Conservation (phyloP, 2,329 filamentous ascomycete species). For the Colletotrichum australisinense region DNA sequence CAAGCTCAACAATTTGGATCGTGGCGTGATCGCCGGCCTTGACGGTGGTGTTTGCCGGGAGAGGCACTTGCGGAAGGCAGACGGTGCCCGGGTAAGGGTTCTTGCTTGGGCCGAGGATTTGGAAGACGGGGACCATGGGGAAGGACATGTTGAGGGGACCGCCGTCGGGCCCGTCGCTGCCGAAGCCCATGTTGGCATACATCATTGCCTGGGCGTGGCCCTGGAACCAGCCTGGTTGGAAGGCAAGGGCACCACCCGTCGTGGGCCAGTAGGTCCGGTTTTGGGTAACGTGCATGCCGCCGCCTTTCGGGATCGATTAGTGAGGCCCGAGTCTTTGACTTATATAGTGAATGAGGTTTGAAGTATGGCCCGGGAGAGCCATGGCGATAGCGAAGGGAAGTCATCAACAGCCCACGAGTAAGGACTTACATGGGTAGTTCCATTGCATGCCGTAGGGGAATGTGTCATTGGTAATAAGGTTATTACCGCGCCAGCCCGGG, state of each 20-base stretch:
- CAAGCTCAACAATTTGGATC: constrained; percentile 87
- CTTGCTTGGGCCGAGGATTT: constrained; percentile 84
- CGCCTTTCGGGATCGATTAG: constrained; percentile 66
- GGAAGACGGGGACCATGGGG: constrained; percentile 82
- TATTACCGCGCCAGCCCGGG: constrained; percentile 89
- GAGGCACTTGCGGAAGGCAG: constrained; percentile 88
- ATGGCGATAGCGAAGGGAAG: constrained; percentile 6
- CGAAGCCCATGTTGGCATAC: constrained; percentile 92
- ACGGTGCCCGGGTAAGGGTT: constrained; percentile 88
- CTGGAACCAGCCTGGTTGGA: constrained; percentile 96
- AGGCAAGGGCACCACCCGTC: constrained; percentile 84
- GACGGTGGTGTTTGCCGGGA: constrained; percentile 78
- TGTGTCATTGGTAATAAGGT: constrained; percentile 80
- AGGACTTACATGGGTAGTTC: constrained; percentile 87
- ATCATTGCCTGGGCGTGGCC: constrained; percentile 86
- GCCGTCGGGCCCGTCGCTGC: constrained; percentile 70
- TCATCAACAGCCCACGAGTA: neutral
- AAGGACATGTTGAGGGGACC: constrained; percentile 89
- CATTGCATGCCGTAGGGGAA: constrained; percentile 95
- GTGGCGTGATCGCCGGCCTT: constrained; percentile 89
- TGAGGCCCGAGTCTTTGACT: constrained; percentile 1
- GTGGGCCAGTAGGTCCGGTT: constrained; percentile 96
- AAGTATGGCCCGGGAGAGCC: no score
- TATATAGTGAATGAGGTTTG: neutral
- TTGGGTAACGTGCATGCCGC: constrained; percentile 78